A percentile compares a stretch with the other conserved stretches of the same genome.
These are phyloP conservation scores for Ceratocystiopsis brevicomis DNA, from an alignment of 2,329 filamentous ascomycete species.

Conservation along the genomic window DNA sequence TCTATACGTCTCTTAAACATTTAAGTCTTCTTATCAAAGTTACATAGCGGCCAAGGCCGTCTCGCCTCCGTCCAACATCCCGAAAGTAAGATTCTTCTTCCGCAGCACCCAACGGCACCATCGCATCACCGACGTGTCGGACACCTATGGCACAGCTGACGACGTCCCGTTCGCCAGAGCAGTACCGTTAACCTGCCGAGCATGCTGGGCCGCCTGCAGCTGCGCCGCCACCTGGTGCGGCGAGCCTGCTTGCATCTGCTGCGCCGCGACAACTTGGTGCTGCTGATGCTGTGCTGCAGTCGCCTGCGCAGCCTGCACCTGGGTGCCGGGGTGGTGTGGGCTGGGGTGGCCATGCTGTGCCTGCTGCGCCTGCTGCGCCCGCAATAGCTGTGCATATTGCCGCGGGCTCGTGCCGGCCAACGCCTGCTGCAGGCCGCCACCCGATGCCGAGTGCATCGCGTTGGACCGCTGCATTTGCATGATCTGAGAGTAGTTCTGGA, in stretches of 20 bases:
- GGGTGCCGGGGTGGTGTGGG: slow-evolving; percentile 10
- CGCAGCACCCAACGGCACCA: no score
- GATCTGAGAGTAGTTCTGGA: slow-evolving; percentile 27
- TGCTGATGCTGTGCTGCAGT: slow-evolving; percentile 1
- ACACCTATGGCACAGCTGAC: no score
- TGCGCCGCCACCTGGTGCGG: slow-evolving; percentile 4
- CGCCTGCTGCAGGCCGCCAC: slow-evolving; percentile 26
- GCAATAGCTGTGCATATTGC: slow-evolving; percentile 38
- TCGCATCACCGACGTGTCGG: no score
- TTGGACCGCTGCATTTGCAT: slow-evolving; percentile 27
- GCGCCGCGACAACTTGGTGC: not conserved
- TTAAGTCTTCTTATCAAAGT: no score
- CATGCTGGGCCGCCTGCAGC: slow-evolving; percentile 3
- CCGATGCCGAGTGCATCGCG: slow-evolving; percentile 38
- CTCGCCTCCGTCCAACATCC: no score
- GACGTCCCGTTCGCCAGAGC: not conserved
- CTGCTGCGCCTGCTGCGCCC: slow-evolving; percentile 30
- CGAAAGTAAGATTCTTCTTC: no score
- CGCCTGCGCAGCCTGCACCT: slow-evolving; percentile 17
- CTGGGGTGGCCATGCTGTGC: slow-evolving; percentile 5
- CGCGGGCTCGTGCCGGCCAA: slow-evolving; percentile 33
- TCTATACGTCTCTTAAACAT: no score
- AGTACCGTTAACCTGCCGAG: slow-evolving; percentile 3
- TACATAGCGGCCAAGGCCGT: no score
- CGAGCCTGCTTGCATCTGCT: not conserved